These are phyloP conservation scores for Lachnellula cervina DNA, from an alignment of 2,329 filamentous ascomycete species.

Conservation along the genomic window DNA sequence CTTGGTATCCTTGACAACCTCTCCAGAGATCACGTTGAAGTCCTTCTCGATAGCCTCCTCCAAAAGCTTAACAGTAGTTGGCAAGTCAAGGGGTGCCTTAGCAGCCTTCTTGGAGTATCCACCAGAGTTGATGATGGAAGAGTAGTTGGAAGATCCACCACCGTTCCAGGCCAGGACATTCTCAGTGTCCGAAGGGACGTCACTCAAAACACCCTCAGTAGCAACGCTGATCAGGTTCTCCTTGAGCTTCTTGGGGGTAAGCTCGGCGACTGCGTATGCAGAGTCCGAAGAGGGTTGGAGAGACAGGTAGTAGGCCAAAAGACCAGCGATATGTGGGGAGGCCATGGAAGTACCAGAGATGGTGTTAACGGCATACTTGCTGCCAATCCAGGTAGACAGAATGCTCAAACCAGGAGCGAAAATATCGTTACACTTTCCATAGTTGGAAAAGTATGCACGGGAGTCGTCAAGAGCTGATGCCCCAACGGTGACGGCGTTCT, in stretches of 20 bases:
- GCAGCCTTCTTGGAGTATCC: slow-evolving; percentile 57
- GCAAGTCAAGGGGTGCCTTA: slow-evolving; percentile 41
- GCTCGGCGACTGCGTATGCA: slow-evolving; percentile 80
- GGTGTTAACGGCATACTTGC: slow-evolving; percentile 93
- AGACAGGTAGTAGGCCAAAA: slow-evolving; percentile 95
- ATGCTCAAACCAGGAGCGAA: slow-evolving; percentile 97
- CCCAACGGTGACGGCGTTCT: slow-evolving; percentile 90
- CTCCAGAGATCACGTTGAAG: slow-evolving; percentile 49
- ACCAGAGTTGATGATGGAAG: slow-evolving; percentile 70
- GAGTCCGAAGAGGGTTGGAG: slow-evolving; percentile 89
- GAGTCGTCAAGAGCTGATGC: slow-evolving; percentile 89
- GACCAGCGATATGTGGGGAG: slow-evolving; percentile 92
- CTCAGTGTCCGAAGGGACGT: slow-evolving; percentile 79
- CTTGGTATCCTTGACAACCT: slow-evolving; percentile 51
- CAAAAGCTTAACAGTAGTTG: slow-evolving; percentile 53
- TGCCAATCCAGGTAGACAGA: slow-evolving; percentile 96
- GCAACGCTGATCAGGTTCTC: slow-evolving; percentile 76
- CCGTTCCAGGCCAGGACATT: slow-evolving; percentile 99
- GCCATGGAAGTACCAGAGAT: slow-evolving; percentile 99
- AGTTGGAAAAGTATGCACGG: slow-evolving; percentile 99
- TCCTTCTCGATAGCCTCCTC: slow-evolving; percentile 57
- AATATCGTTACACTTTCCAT: slow-evolving; percentile 98
- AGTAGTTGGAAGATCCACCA: slow-evolving; percentile 89
- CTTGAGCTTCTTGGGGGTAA: slow-evolving; percentile 95
- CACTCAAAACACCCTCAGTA: slow-evolving; percentile 70